These are phyloP conservation scores for Xylaria sp. DNA, from an alignment of 2,329 filamentous ascomycete genomes.

Conservation along the genomic window DNA sequence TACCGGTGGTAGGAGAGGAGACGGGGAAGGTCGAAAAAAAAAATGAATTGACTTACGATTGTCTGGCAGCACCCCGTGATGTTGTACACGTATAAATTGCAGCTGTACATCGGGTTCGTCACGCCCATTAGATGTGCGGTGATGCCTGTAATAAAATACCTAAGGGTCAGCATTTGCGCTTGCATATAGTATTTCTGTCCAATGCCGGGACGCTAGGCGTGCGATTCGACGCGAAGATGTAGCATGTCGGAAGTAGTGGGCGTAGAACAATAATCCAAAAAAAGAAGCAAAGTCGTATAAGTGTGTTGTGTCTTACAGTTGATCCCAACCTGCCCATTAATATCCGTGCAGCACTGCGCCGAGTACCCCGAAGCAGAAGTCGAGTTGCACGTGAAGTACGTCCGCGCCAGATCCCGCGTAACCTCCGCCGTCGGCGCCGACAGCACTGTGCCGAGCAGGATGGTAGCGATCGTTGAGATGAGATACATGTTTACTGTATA, in stretches of 20 bases:
- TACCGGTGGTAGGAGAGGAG: background rate
- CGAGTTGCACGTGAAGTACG: conserved; percentile 33
- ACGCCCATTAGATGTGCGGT: conserved; percentile 32
- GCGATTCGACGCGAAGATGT: too few species aligned
- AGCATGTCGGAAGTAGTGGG: too few species aligned
- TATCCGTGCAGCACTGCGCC: conserved; percentile 35
- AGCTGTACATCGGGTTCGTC: conserved; percentile 35
- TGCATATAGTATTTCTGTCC: background rate
- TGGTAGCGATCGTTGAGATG: conserved; percentile 9
- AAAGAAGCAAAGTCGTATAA: too few species aligned
- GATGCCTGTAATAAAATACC: conserved; percentile 28
- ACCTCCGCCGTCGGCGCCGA: conserved; percentile 5
- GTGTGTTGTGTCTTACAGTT: too few species aligned
- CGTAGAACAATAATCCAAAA: too few species aligned
- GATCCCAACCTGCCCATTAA: conserved; percentile 37
- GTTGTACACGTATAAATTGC: conserved; percentile 38
- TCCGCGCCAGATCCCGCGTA: background rate
- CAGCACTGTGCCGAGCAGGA: conserved; percentile 26
- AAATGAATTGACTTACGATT: conserved; percentile 27
- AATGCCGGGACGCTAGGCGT: too few species aligned
- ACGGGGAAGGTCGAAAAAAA: too few species aligned
- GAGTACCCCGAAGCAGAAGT: conserved; percentile 30
- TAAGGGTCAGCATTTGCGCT: background rate
- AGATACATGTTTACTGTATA: conserved; percentile 32
- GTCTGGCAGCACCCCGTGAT: conserved; percentile 39